A percentile compares a stretch with the other conserved stretches of the same genome.
phyloP scores from a whole-genome alignment of 2,329 filamentous ascomycete genomes.

The Ascochyta koolunga region DNA sequence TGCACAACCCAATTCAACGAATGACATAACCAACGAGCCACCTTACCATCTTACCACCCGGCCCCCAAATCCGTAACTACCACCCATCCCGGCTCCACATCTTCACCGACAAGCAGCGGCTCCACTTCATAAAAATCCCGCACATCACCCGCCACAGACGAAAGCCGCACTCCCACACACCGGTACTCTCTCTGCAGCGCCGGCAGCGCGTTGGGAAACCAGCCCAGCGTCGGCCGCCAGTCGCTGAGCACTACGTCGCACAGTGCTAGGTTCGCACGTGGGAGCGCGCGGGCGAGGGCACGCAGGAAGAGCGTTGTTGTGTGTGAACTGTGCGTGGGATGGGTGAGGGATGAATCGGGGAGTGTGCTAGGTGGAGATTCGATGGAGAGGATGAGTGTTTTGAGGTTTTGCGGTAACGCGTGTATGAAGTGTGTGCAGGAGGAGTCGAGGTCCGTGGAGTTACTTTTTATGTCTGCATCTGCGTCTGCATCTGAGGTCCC shows the following conservation, averaged over 20 bases:
- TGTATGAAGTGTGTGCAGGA: background rate
- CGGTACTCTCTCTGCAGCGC: background rate
- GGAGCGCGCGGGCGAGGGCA: background rate
- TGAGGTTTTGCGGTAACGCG: no score
- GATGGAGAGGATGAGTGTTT: no score
- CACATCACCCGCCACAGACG: background rate
- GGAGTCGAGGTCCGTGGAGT: no score
- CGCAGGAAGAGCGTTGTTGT: no score
- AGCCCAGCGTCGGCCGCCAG: constrained; percentile 4
- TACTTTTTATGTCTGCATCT: no score
- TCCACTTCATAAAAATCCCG: background rate
- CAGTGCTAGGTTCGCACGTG: background rate
- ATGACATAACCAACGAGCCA: no score
- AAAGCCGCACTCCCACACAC: background rate
- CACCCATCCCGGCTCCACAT: background rate
- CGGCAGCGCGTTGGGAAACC: background rate
- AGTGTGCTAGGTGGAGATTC: no score
- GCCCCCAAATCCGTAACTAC: constrained; percentile 3
- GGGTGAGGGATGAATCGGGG: no score
- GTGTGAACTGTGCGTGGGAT: no score
- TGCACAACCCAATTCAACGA: background rate
- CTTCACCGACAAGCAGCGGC: constrained; percentile 2
- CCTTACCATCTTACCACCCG: no score
- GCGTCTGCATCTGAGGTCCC: no score
- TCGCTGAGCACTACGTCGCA: background rate